Evolutionary conservation across 2,329 filamentous ascomycete genomes (phyloP), one percentile per base, ranked within the genome.

Genomic region (Claviceps purpurea): DNA sequence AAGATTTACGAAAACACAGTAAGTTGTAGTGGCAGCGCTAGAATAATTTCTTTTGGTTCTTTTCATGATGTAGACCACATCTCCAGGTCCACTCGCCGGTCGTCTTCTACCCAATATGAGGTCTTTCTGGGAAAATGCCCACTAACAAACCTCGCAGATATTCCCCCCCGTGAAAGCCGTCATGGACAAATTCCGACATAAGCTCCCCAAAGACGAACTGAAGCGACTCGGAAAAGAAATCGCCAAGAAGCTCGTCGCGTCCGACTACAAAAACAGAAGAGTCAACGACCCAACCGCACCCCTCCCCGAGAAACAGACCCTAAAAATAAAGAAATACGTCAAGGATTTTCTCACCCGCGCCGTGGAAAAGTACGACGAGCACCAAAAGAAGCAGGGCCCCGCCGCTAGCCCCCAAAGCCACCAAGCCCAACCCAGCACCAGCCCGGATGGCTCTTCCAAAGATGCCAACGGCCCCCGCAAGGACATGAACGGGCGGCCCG

Each of bases 1-100:
- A 95, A 89, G 71, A 76, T 95, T 2, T 97, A 96, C 61, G 90
- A 96, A 67, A 90, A 90, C 63, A 95, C 89, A 50, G 89, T 94
- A 75, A 66, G 87, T 40, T 26, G n/a, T 18, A 43, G 6, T 30
- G 11, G 18, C 7, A 48, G 20, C 1, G 4, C 24, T 16, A 11
- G 4, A 22, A 22, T 22, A 3, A 3, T 14, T 14, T 11, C 4
- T 30, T 4, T 3, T 2, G 30, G 30, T 4, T 34, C 10, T 34
- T 34, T 8, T 11, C 30, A 34, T 34, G 30, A 3, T 4, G 10
- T 11, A 34, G 30, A 34, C 3, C 3, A 34, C 10, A 34, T 34
- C 30, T 34, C 10, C 30, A 34, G 30, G 10, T 34, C 30, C 10
- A 34, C 30, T 34, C 10, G 8, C 30, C 30, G 30, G 10, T 34